phyloP scores from a whole-genome alignment of 495 filamentous ascomycete genomes.

The Bathelium albidoporum region DNA sequence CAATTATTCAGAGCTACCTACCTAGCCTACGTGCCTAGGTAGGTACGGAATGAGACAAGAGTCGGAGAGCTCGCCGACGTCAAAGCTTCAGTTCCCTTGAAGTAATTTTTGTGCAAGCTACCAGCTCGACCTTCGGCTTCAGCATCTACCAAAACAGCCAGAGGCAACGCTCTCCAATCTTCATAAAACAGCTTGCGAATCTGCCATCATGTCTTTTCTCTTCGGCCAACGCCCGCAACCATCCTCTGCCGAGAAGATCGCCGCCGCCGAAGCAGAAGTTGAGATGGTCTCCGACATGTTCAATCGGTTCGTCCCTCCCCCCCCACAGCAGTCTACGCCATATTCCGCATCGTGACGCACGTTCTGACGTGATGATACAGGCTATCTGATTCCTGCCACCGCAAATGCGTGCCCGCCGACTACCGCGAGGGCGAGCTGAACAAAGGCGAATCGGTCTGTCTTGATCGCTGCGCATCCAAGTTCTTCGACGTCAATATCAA shows the following conservation, averaged over 20 bases:
- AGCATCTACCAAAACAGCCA: not conserved
- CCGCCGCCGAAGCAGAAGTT: slow-evolving; percentile 83
- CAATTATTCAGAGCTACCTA: no score
- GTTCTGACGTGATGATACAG: slow-evolving; percentile 35
- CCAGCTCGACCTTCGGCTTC: not conserved
- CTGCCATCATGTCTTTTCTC: slow-evolving; percentile 79
- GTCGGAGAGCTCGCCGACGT: not conserved
- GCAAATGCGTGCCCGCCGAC: slow-evolving; percentile 81
- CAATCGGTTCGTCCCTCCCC: slow-evolving; percentile 54
- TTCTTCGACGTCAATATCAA: slow-evolving; percentile 97
- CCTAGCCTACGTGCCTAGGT: no score
- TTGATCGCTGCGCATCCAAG: slow-evolving; percentile 92
- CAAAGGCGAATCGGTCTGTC: slow-evolving; percentile 96
- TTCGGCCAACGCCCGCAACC: slow-evolving; percentile 74
- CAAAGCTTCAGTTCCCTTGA: not conserved
- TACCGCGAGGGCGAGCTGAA: slow-evolving; percentile 94
- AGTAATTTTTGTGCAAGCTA: slow-evolving; percentile 8
- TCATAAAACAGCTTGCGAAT: not conserved
- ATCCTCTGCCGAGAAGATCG: slow-evolving; percentile 90
- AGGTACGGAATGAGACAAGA: not conserved
- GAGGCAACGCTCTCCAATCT: not conserved
- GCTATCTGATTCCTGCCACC: slow-evolving; percentile 73
- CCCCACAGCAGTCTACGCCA: slow-evolving; percentile 3
- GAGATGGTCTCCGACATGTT: slow-evolving; percentile 97
- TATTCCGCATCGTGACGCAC: not conserved